Conservation (phyloP, 345 rosid genomes). For the Populus nigra region DNA sequence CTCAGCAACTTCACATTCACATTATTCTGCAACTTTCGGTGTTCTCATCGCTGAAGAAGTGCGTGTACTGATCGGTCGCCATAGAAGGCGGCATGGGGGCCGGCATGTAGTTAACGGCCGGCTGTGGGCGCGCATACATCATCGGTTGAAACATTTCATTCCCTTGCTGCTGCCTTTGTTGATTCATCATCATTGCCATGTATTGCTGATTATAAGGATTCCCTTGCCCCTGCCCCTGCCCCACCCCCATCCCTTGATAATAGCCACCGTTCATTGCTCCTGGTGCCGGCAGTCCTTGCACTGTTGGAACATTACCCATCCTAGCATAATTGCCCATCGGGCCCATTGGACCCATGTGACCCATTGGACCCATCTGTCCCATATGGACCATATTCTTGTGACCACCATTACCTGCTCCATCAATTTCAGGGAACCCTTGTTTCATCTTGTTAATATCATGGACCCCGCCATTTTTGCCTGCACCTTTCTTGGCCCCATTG, state of each 20-base stretch:
- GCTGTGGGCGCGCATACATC: conserved; percentile 74
- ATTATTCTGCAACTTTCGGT: conserved; percentile 78
- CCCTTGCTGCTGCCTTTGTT: conserved; percentile 36
- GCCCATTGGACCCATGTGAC: conserved; percentile 30
- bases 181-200: conserved; percentile 72
- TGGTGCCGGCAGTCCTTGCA: conserved; percentile 64
- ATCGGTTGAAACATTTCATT: conserved; percentile 73
- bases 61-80: conserved; percentile 51
- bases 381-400: conserved; percentile 14
- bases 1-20: conserved; percentile 36
- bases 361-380: conserved; percentile 32
- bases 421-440: conserved; percentile 46
- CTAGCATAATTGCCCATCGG: conserved; percentile 36
- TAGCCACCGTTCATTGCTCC: conserved; percentile 48
- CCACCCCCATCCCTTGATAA: conserved; percentile 38
- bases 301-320: conserved; percentile 44
- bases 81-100: conserved; percentile 52
- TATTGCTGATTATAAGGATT: conserved; percentile 56
- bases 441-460: conserved; percentile 32
- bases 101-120: conserved; percentile 50
- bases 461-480: conserved; percentile 44
- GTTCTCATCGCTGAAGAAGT: conserved; percentile 89
- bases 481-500: conserved; percentile 14
- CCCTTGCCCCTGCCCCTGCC: conserved; percentile 21
- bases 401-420: conserved; percentile 36